Percentiles rank a stretch among this genome's conserved stretches.
phyloP scores from a whole-genome alignment of 1,139 yeast genomes.

The Sugiyamaella grinbergsii region DNA sequence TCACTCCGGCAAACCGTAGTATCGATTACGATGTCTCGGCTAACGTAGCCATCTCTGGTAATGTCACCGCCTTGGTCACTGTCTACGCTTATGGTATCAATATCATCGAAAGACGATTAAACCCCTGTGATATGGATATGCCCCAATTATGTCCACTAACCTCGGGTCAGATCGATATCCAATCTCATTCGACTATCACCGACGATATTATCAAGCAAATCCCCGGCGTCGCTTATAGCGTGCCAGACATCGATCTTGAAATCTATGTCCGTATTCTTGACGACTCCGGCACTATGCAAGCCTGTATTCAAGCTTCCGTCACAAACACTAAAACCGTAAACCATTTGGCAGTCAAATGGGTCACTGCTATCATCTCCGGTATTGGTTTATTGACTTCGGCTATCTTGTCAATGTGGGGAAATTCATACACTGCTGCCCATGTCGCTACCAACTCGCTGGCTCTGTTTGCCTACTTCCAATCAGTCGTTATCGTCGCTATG shows the following conservation, averaged over 20 bases:
- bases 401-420: constrained; percentile 83
- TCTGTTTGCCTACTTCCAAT: constrained; percentile 88
- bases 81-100: constrained; percentile 83
- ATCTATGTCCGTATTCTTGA: constrained; percentile 70
- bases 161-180: constrained; percentile 81
- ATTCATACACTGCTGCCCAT: constrained; percentile 92
- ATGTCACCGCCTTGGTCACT: constrained; percentile 67
- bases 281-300: constrained; percentile 51
- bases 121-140: constrained; percentile 63
- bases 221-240: constrained; percentile 82
- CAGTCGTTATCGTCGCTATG: constrained; percentile 89
- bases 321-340: constrained; percentile 90
- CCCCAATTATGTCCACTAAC: constrained; percentile 72
- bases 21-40: constrained; percentile 74
- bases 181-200: constrained; percentile 54
- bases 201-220: constrained; percentile 52
- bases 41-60: constrained; percentile 71
- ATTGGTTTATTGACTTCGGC: constrained; percentile 87
- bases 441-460: constrained; percentile 94
- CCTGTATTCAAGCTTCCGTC: constrained; percentile 87
- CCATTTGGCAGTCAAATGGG: constrained; percentile 95
- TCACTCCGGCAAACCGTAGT: constrained; percentile 64
- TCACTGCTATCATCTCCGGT: constrained; percentile 92
- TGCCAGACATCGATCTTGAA: constrained; percentile 95
- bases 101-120: constrained; percentile 55